A percentile compares a stretch with the other conserved stretches of the same genome.
Evolutionary conservation across 2,329 filamentous ascomycete genomes (phyloP).

Genomic region (Pleurostoma richardsiae): DNA sequence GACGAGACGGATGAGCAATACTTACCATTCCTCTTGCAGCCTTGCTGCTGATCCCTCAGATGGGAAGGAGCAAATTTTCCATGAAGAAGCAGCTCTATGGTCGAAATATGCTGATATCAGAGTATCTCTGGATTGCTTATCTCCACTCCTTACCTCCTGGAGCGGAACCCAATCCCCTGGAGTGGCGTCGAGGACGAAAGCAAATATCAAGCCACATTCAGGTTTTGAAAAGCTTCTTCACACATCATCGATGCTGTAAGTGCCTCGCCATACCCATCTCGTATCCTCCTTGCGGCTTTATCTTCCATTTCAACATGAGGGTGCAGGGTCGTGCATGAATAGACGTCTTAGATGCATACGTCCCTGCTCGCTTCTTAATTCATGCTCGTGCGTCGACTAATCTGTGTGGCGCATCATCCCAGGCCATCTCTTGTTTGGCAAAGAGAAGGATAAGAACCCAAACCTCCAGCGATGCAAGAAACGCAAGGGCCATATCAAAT

Average conservation of each 20-base stretch:
- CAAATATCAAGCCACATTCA: conserved; percentile 68
- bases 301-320: too few relatives aligned
- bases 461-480: background rate
- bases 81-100: conserved; percentile 59
- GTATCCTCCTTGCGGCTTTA: too few relatives aligned
- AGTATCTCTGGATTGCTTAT: conserved; percentile 52
- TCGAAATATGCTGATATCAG: conserved; percentile 64
- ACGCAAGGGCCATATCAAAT: too few relatives aligned
- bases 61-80: conserved; percentile 61
- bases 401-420: too few relatives aligned
- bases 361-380: too few relatives aligned
- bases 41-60: conserved; percentile 58
- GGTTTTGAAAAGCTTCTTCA: conserved; percentile 62
- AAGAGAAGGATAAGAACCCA: too few relatives aligned
- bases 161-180: conserved; percentile 20
- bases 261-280: conserved; percentile 15
- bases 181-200: conserved; percentile 28
- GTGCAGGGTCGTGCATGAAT: too few relatives aligned
- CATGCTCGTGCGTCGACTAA: too few relatives aligned
- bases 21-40: conserved; percentile 32
- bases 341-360: too few relatives aligned
- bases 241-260: conserved; percentile 58
- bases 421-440: too few relatives aligned
- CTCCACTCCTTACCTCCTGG: conserved; percentile 13
- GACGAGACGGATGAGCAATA: too few relatives aligned